Conservation (phyloP, 2,329 filamentous ascomycete species). For the Ceratocystis lukuohia region DNA sequence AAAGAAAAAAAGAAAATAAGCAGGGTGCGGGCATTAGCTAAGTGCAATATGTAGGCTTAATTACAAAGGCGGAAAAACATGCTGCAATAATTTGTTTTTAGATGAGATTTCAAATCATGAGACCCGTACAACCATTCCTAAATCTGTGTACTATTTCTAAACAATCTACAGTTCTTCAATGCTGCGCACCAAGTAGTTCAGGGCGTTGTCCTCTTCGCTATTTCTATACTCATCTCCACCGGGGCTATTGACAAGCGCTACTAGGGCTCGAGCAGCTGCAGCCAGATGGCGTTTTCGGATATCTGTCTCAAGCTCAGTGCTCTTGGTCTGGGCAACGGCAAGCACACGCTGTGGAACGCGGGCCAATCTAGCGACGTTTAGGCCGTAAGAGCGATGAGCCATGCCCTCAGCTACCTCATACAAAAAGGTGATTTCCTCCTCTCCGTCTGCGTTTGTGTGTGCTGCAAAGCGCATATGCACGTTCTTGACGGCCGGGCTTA, state of each 20-base stretch:
- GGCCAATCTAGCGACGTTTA: conserved; percentile 84
- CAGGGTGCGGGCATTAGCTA: not conserved
- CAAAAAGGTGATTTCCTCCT: conserved; percentile 74
- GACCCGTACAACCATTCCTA: no score
- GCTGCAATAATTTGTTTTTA: not conserved
- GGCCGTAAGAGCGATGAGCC: conserved; percentile 82
- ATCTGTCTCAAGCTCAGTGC: conserved; percentile 62
- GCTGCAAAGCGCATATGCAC: conserved; percentile 84
- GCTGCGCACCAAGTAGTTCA: conserved; percentile 40
- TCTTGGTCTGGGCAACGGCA: conserved; percentile 67
- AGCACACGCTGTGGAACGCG: conserved; percentile 65
- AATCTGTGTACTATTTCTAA: not conserved
- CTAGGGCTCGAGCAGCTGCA: conserved; percentile 23
- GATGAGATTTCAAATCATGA: not conserved
- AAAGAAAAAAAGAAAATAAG: not conserved
- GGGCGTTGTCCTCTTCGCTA: conserved; percentile 27
- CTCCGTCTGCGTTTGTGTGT: conserved; percentile 30
- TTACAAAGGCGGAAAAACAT: not conserved
- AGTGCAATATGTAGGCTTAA: not conserved
- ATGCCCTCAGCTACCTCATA: conserved; percentile 88
- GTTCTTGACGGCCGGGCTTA: conserved; percentile 57
- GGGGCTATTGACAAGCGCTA: conserved; percentile 29
- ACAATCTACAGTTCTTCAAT: conserved; percentile 44
- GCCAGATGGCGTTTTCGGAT: conserved; percentile 49
- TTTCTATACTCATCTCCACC: not conserved